Conservation (phyloP, 192 early-diverging fungal genomes). For the Coemansia brasiliensis region DNA sequence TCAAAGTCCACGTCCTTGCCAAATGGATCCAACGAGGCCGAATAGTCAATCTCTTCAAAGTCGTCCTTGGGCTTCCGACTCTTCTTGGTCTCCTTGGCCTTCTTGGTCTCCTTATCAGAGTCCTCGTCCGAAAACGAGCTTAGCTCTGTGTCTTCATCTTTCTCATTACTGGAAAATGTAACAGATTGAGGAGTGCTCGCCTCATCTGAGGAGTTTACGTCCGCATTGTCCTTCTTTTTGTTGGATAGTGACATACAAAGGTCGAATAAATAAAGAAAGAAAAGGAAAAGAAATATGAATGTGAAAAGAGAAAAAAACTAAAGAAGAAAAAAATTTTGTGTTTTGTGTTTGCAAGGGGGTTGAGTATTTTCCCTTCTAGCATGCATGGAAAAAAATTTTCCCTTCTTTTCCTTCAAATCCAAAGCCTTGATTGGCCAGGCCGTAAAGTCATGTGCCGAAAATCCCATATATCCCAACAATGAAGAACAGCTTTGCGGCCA, state of each 20-base stretch:
- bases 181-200: not conserved
- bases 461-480: not conserved
- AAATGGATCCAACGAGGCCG: constrained; percentile 26
- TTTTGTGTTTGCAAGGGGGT: too few relatives aligned
- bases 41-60: constrained; percentile 12
- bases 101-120: not conserved
- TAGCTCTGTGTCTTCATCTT: constrained; percentile 1
- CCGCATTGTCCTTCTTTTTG: not conserved
- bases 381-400: constrained; percentile 5
- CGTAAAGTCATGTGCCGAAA: not conserved
- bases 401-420: not conserved
- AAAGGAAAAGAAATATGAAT: constrained; percentile 4
- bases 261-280: not conserved
- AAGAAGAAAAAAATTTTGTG: not conserved
- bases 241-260: constrained; percentile 7
- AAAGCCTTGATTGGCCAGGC: not conserved
- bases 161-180: not conserved
- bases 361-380: not conserved
- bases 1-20: constrained; percentile 49
- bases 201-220: constrained; percentile 6
- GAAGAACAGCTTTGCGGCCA: not conserved
- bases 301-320: constrained; percentile 1
- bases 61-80: constrained; percentile 7
- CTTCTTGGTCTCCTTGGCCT: constrained; percentile 8
- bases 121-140: constrained; percentile 1